Evolutionary conservation across 441 rosid genomes (phyloP), one percentile per base, ranked within the genome.

Genomic region (Populus hybrid): DNA sequence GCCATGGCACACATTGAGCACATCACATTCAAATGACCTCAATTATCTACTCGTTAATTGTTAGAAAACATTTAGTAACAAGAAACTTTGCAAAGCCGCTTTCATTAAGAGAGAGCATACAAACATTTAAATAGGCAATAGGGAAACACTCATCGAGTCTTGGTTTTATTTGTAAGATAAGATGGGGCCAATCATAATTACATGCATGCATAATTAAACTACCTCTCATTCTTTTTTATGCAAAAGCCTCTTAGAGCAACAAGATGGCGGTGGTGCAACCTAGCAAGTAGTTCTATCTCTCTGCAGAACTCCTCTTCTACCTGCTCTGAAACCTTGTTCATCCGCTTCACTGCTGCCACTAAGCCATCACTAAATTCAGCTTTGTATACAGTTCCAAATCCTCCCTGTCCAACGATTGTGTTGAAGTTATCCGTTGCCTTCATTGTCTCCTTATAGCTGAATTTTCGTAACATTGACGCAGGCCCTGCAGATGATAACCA

Each of bases 191-290:
- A 65, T 69, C 61, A 63, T 31, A 68, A 24, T 26, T 10, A 36
- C 59, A 18, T 29, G 45, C 67, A 45, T 29, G 38, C 69, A 78
- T 38, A 71, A 68, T 66, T 64, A 59, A 76, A 56, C 77, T 84
- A 96, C 99, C 98, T 94, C 84, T 93, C 95, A 67, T 68, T 85
- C 68, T 88, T 96, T 74, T 89, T 81, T 38, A 86, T 83, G 88
- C 97, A 96, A 77, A 96, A 96, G 72, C 99, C 99, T 88, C 86
- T 90, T 23, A 96, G 87, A 81, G 95, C 76, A 72, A 94, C 98
- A 18, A 96, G 98, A 86, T 96, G 98, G 66, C 98, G 98, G 73
- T 96, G 99, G 87, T 96, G 98, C 24, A 96, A 86, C 83, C 91
- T 89, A 69, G 98, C 95, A 81, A 96, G 92, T 80, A 96, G 98